Conservation (phyloP, 331 rosid species). For the Erythrophleum ivorense region DNA sequence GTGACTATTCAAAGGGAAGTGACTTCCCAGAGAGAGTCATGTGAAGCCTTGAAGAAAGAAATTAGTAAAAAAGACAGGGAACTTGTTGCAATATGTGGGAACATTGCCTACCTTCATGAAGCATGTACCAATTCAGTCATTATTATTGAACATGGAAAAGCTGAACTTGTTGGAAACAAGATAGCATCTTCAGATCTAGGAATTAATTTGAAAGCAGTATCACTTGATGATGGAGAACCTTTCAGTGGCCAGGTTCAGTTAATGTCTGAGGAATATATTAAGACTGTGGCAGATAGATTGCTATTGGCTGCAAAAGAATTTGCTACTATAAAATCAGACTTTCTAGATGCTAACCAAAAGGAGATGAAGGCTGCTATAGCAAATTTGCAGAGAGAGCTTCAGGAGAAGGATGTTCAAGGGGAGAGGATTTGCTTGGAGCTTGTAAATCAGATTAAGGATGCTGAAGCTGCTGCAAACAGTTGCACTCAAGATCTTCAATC, state of each 20-base stretch:
- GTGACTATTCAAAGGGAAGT: slow-evolving; percentile 49
- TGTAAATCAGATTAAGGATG: slow-evolving; percentile 84
- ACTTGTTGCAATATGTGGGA: slow-evolving; percentile 48
- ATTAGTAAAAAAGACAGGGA: slow-evolving; percentile 56
- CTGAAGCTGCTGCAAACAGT: slow-evolving; percentile 71
- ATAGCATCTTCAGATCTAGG: slow-evolving; percentile 52
- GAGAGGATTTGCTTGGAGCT: slow-evolving; percentile 86
- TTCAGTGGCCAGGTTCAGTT: slow-evolving; percentile 45
- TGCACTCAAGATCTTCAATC: slow-evolving; percentile 75
- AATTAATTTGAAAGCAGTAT: slow-evolving; percentile 42
- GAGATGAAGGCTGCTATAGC: slow-evolving; percentile 74
- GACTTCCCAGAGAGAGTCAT: slow-evolving; percentile 53
- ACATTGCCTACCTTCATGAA: slow-evolving; percentile 52
- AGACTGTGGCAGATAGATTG: slow-evolving; percentile 64
- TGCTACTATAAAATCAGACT: slow-evolving; percentile 63
- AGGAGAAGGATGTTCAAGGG: slow-evolving; percentile 88
- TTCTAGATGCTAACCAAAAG: slow-evolving; percentile 61
- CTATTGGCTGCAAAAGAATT: slow-evolving; percentile 68
- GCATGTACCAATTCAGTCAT: slow-evolving; percentile 50
- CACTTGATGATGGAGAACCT: slow-evolving; percentile 38
- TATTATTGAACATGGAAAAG: slow-evolving; percentile 55
- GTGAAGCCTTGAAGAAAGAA: slow-evolving; percentile 56
- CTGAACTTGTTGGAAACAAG: slow-evolving; percentile 57
- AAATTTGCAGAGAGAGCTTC: slow-evolving; percentile 86
- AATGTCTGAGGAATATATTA: slow-evolving; percentile 64